A percentile compares a stretch with the other conserved stretches of the same genome.
phyloP scores from a whole-genome alignment of 805 yeast species.

The Starmerella vitae region DNA sequence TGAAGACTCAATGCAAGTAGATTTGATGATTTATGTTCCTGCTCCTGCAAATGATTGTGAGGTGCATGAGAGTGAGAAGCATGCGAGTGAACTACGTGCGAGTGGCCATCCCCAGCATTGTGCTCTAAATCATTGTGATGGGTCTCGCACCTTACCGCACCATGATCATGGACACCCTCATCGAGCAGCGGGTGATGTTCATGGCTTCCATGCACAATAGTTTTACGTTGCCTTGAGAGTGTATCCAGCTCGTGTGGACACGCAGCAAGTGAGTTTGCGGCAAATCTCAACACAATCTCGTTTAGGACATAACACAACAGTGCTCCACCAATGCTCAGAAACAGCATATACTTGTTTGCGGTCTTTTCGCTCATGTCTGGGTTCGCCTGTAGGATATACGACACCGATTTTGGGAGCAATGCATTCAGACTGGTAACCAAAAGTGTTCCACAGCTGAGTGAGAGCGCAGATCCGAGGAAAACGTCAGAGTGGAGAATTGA shows the following conservation, averaged over 20 bases:
- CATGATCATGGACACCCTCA: slow-evolving; percentile 8
- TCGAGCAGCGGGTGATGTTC: slow-evolving; percentile 9
- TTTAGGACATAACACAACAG: slow-evolving; percentile 47
- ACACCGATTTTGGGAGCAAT: slow-evolving; percentile 54
- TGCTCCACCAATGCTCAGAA: slow-evolving; percentile 53
- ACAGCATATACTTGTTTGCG: no score
- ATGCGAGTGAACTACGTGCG: slow-evolving; percentile 19
- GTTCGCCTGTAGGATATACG: slow-evolving; percentile 31
- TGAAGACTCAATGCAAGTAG: slow-evolving; percentile 81
- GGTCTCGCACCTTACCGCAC: slow-evolving; percentile 3
- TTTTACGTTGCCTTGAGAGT: slow-evolving; percentile 1
- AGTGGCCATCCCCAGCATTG: slow-evolving; percentile 8
- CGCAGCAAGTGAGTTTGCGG: slow-evolving; percentile 32
- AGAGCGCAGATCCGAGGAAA: slow-evolving; percentile 60
- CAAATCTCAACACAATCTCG: slow-evolving; percentile 50
- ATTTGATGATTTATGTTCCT: slow-evolving; percentile 43
- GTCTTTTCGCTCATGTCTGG: no score
- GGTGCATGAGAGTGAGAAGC: slow-evolving; percentile 60
- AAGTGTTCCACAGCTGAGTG: slow-evolving; percentile 73
- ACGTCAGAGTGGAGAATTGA: slow-evolving; percentile 44
- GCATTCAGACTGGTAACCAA: slow-evolving; percentile 60
- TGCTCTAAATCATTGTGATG: slow-evolving; percentile 1
- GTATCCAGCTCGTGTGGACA: slow-evolving; percentile 15
- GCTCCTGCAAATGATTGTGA: slow-evolving; percentile 20
- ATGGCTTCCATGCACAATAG: not conserved